A percentile compares a stretch with the other conserved stretches of the same genome.
Conservation (phyloP, 2,329 filamentous ascomycete species). For the Aspergillus chevalieri region DNA sequence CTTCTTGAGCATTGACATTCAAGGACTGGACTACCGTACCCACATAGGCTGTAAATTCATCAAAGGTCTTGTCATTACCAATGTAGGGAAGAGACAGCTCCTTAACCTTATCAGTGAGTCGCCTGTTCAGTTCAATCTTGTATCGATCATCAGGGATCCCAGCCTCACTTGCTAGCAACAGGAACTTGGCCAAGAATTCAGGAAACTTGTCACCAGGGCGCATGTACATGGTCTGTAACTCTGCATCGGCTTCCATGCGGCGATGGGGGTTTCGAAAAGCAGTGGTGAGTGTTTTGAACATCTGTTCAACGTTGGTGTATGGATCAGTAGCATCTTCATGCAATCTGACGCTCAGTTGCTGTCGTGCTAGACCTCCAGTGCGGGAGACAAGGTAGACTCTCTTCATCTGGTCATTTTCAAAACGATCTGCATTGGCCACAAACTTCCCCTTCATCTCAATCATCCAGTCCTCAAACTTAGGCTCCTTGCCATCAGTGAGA, state of each 20-base stretch:
- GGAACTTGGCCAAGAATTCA: too few relatives aligned
- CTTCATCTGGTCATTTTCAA: background rate
- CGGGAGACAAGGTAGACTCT: background rate
- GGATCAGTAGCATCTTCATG: background rate
- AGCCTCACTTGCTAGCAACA: too few relatives aligned
- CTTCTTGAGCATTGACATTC: background rate
- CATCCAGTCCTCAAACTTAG: slow-evolving; percentile 8
- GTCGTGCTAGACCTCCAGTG: background rate
- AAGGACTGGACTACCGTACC: background rate
- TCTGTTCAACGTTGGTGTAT: background rate
- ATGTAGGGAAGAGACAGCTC: background rate
- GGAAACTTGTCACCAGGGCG: too few relatives aligned
- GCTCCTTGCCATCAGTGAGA: slow-evolving; percentile 8
- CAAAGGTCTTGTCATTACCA: background rate
- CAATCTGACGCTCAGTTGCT: background rate
- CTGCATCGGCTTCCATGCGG: background rate
- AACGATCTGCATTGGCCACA: slow-evolving; percentile 5
- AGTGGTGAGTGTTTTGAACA: background rate
- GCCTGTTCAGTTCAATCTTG: background rate
- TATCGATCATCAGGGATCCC: too few relatives aligned
- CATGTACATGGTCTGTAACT: background rate
- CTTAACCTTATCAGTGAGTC: background rate
- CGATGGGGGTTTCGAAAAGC: background rate
- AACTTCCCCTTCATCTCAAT: slow-evolving; percentile 5
- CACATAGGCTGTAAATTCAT: background rate